These are phyloP conservation scores for Alloteropsis semialata DNA, from an alignment of 176 grass and related monocot genomes.

Conservation along the genomic window DNA sequence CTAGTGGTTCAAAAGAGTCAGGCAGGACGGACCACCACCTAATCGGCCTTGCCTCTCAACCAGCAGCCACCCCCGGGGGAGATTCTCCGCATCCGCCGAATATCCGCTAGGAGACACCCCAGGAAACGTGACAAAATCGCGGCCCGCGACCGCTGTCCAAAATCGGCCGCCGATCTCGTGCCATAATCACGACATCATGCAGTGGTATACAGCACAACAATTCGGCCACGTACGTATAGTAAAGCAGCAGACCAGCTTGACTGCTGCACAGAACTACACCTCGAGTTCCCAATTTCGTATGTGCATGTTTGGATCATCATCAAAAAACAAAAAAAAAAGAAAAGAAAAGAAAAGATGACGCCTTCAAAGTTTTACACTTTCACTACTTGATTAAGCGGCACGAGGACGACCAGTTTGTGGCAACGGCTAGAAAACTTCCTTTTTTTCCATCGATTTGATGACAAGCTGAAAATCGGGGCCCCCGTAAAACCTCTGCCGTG, in stretches of 20 bases:
- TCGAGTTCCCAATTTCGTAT: too few species aligned
- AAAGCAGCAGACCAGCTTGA: not conserved
- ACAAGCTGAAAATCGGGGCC: not conserved
- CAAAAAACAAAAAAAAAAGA: too few species aligned
- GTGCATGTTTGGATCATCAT: too few species aligned
- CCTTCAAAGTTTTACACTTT: too few species aligned
- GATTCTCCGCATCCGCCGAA: slow-evolving; percentile 44
- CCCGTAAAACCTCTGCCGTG: too few species aligned
- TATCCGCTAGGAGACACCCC: slow-evolving; percentile 25
- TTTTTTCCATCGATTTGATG: too few species aligned
- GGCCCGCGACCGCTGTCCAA: not conserved
- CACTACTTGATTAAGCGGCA: too few species aligned
- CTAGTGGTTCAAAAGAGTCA: not conserved
- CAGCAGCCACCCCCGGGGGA: not conserved
- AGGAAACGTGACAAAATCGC: not conserved
- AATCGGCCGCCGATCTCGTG: not conserved
- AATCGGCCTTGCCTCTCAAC: not conserved
- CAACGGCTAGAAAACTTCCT: not conserved
- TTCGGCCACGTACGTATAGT: not conserved
- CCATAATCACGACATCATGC: not conserved
- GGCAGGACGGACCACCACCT: not conserved
- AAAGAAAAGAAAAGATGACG: too few species aligned
- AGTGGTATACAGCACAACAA: too few species aligned
- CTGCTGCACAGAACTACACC: not conserved
- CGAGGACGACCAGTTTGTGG: not conserved